phyloP scores from a whole-genome alignment of 345 rosid species.

The Aethionema arabicum region DNA sequence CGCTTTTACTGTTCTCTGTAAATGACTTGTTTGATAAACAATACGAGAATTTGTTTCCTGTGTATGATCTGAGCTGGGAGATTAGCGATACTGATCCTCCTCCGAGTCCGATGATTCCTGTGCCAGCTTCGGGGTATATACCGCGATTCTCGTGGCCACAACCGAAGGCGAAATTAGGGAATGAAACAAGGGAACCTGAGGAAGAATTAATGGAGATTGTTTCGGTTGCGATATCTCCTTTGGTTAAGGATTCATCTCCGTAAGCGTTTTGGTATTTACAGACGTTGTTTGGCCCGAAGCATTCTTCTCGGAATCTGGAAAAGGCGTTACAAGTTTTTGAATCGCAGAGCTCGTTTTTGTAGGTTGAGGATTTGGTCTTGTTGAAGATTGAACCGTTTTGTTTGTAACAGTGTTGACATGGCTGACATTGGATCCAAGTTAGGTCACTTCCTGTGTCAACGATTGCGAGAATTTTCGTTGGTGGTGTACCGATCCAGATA shows the following conservation, averaged over 20 bases:
- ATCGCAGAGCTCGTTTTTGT: slow-evolving; percentile 29
- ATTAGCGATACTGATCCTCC: slow-evolving; percentile 54
- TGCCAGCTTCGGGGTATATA: slow-evolving; percentile 43
- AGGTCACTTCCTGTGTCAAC: slow-evolving; percentile 42
- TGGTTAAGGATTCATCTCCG: slow-evolving; percentile 43
- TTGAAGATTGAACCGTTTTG: slow-evolving; percentile 34
- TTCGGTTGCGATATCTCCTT: slow-evolving; percentile 51
- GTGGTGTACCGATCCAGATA: slow-evolving; percentile 40
- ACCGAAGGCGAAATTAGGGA: slow-evolving; percentile 42
- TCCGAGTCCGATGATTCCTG: slow-evolving; percentile 66
- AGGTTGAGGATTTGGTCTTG: slow-evolving; percentile 28
- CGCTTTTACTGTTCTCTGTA: slow-evolving; percentile 36
- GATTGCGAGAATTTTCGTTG: slow-evolving; percentile 20
- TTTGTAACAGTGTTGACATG: slow-evolving; percentile 35
- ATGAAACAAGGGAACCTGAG: slow-evolving; percentile 22
- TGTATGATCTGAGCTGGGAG: slow-evolving; percentile 42
- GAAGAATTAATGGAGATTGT: slow-evolving; percentile 36
- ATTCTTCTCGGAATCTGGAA: slow-evolving; percentile 17
- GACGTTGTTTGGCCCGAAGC: slow-evolving; percentile 10
- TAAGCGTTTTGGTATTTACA: slow-evolving; percentile 53
- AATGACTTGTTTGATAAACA: slow-evolving; percentile 47
- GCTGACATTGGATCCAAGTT: slow-evolving; percentile 37
- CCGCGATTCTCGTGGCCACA: slow-evolving; percentile 55
- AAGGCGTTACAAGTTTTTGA: slow-evolving; percentile 25
- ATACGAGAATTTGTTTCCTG: slow-evolving; percentile 52